Evolutionary conservation across 177 flowering plant genomes (phyloP), one percentile per base, ranked within the genome.

Genomic region (Vitis hybrid): DNA sequence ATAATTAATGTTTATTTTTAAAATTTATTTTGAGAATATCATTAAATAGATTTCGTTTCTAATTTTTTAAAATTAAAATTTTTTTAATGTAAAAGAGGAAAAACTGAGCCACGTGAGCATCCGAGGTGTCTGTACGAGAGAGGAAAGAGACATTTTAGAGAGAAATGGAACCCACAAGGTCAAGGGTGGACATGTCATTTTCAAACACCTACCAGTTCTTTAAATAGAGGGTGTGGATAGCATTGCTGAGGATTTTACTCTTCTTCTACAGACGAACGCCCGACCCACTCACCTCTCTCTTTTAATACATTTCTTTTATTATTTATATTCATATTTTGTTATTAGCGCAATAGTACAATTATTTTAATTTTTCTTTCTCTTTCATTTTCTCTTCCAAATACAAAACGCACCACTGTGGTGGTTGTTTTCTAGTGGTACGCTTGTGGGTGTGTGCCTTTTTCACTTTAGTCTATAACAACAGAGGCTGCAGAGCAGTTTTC

Each of bases 161-260:
- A 40, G 46, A 40, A 40, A 40, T 40, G 46, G 46, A 7, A 40
- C 7, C 46, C 8, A 40, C 6, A 40, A 40, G 8, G 46, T 40
- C 46, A 67, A 68, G 74, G 77, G 70, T 30, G 58, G 69, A 70
- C 66, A 60, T 50, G 80, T 78, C 80, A 70, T 74, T 78, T 73
- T 78, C 72, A 21, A 57, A 9, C 66, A 73, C 80, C 77, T 70
- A 70, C 74, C 72, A 11, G 27, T 57, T 27, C 68, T 66, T 63
- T 73, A 62, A 60, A 59, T 46, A 19, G 24, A 19, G 62, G 24
- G 46, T 65, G 66, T 70, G 58, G 62, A 52, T 60, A 57, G 32
- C 51, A 7, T 73, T 48, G n/a, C 11, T 7, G 68, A 52, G 7
- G 40, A 24, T 67, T 66, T 62, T 14, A 52, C 17, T 17, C 13